These are phyloP conservation scores for Wickerhamomyces hampshirensis DNA, from an alignment of 805 yeast genomes.

Conservation along the genomic window DNA sequence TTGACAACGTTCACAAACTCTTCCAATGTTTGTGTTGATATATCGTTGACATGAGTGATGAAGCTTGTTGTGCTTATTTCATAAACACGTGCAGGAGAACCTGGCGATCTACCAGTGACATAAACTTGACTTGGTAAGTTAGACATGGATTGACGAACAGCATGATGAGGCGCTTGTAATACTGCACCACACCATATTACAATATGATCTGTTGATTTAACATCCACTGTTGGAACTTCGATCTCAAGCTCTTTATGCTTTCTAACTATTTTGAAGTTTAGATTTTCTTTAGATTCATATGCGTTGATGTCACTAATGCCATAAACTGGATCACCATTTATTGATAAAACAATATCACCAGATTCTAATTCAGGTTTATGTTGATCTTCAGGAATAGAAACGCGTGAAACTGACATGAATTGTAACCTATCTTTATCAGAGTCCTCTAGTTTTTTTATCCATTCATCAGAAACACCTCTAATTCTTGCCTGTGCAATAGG, in stretches of 20 bases:
- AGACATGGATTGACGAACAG: constrained; percentile 79
- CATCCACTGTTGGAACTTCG: constrained; percentile 58
- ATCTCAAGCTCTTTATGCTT: constrained; percentile 59
- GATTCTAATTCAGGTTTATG: constrained; percentile 31
- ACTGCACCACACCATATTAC: constrained; percentile 82
- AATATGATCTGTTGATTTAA: constrained; percentile 59
- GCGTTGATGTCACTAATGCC: constrained; percentile 51
- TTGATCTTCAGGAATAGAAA: constrained; percentile 45
- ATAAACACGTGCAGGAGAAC: constrained; percentile 85
- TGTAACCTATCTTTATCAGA: constrained; percentile 63
- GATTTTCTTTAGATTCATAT: constrained; percentile 34
- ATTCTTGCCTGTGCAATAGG: constrained; percentile 73
- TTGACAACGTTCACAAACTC: constrained; percentile 64
- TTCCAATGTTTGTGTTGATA: constrained; percentile 63
- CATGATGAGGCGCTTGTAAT: constrained; percentile 87
- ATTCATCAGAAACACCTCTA: constrained; percentile 81
- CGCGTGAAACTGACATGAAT: constrained; percentile 65
- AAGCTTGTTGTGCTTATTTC: constrained; percentile 76
- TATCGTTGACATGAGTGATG: constrained; percentile 84
- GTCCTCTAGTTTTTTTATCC: constrained; percentile 68
- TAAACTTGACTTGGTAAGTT: constrained; percentile 81
- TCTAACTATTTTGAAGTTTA: constrained; percentile 65
- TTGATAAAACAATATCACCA: constrained; percentile 76
- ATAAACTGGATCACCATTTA: constrained; percentile 60
- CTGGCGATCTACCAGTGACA: constrained; percentile 65